phyloP scores from a whole-genome alignment of 495 filamentous ascomycete genomes.

The Venustampulla echinocandica region DNA sequence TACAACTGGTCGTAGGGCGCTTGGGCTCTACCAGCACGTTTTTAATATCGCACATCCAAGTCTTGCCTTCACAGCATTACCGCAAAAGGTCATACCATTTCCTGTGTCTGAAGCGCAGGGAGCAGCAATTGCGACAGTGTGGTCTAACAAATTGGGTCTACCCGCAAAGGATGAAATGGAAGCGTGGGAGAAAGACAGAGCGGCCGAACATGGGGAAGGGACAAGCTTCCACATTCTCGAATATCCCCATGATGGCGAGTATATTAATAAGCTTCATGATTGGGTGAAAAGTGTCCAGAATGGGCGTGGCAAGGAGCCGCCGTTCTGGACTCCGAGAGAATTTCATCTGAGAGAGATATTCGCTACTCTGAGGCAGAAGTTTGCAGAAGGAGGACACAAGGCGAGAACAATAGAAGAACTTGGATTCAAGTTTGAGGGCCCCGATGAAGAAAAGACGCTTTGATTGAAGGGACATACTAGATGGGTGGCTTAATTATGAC shows the following conservation, averaged over 20 bases:
- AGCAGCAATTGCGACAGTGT: conserved; percentile 66
- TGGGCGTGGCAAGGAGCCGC: conserved; percentile 48
- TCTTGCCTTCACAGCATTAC: conserved; percentile 65
- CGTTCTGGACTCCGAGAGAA: conserved; percentile 57
- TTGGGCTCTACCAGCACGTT: conserved; percentile 66
- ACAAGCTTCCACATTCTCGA: conserved; percentile 54
- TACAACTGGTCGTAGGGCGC: conserved; percentile 56
- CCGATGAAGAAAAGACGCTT: conserved; percentile 16
- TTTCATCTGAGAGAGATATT: conserved; percentile 53
- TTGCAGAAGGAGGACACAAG: conserved; percentile 27
- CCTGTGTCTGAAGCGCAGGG: conserved; percentile 70
- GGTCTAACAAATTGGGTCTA: conserved; percentile 55
- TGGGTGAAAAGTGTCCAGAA: conserved; percentile 25
- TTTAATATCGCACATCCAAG: conserved; percentile 71
- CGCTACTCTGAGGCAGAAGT: conserved; percentile 43
- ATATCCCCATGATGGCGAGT: conserved; percentile 68
- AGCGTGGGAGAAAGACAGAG: conserved; percentile 45
- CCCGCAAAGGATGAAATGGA: conserved; percentile 56
- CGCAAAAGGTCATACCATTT: conserved; percentile 78
- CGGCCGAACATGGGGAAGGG: conserved; percentile 24
- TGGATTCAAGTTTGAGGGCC: conserved; percentile 49
- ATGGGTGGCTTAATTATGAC: neutral
- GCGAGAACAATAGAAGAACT: conserved; percentile 44
- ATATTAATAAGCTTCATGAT: conserved; percentile 56
- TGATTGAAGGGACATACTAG: too few relatives aligned